These are phyloP conservation scores for Chenopodium quinoa DNA, from an alignment of 148 eudicot species.

Conservation along the genomic window DNA sequence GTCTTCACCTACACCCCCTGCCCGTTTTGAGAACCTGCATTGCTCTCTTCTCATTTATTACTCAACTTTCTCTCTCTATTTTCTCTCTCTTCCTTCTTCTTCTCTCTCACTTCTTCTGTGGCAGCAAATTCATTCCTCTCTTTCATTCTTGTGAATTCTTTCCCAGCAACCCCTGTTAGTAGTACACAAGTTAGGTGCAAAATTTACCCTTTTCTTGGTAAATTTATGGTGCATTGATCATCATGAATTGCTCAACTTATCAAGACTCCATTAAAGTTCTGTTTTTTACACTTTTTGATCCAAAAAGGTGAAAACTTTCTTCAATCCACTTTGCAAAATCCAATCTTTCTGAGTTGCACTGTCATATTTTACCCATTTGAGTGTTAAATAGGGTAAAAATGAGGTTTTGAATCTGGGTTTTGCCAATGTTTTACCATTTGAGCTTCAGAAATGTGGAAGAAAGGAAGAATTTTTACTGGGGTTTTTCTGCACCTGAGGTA, in stretches of 20 bases:
- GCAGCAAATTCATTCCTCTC: slow-evolving; percentile 24
- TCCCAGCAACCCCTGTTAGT: background rate
- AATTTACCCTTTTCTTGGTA: slow-evolving; percentile 7
- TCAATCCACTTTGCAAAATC: slow-evolving; percentile 14
- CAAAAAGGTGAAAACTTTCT: slow-evolving; percentile 20
- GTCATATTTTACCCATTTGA: background rate
- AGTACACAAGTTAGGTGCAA: slow-evolving; percentile 28
- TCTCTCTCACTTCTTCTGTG: slow-evolving; percentile 28
- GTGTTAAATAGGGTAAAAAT: background rate
- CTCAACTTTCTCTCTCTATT: slow-evolving; percentile 12
- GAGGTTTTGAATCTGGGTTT: slow-evolving; percentile 25
- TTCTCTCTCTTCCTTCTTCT: slow-evolving; percentile 29
- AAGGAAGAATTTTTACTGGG: slow-evolving; percentile 26
- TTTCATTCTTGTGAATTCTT: slow-evolving; percentile 25
- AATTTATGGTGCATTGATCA: slow-evolving; percentile 8
- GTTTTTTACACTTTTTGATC: slow-evolving; percentile 11
- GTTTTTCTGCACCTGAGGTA: slow-evolving; percentile 20
- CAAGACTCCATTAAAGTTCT: slow-evolving; percentile 5
- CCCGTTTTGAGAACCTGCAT: slow-evolving; percentile 41
- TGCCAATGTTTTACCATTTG: slow-evolving; percentile 6
- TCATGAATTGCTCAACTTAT: background rate
- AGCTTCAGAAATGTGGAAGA: slow-evolving; percentile 19
- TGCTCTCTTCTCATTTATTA: slow-evolving; percentile 36
- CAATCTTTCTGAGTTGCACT: slow-evolving; percentile 9
- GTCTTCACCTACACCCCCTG: slow-evolving; percentile 68